Percentiles rank a stretch among this genome's conserved stretches.
Conservation (phyloP, 345 rosid genomes). For the Arabis alpina region DNA sequence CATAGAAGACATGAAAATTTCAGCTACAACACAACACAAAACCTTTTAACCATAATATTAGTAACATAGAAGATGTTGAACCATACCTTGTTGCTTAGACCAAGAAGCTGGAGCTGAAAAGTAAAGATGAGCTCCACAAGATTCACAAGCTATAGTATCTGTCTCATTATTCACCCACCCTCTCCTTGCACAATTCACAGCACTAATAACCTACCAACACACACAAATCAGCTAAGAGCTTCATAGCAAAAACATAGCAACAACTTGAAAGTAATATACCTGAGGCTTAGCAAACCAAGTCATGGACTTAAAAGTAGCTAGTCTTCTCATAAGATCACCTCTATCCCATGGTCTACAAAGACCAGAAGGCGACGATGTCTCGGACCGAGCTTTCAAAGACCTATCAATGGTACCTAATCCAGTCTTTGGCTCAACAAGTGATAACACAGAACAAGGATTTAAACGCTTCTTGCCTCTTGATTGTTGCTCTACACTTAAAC, state of each 20-base stretch:
- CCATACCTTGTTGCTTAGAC: slow-evolving; percentile 80
- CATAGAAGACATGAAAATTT: slow-evolving; percentile 27
- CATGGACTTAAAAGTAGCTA: slow-evolving; percentile 92
- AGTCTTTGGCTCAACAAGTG: slow-evolving; percentile 55
- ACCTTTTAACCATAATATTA: neutral
- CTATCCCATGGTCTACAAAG: slow-evolving; percentile 92
- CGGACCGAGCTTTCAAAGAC: slow-evolving; percentile 39
- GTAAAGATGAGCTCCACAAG: slow-evolving; percentile 83
- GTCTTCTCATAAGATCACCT: slow-evolving; percentile 84
- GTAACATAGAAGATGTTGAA: slow-evolving; percentile 1
- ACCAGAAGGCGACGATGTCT: slow-evolving; percentile 50
- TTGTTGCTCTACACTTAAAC: slow-evolving; percentile 47
- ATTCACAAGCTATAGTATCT: slow-evolving; percentile 85
- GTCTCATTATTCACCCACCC: slow-evolving; percentile 89
- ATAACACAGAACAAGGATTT: slow-evolving; percentile 54
- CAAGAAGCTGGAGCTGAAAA: slow-evolving; percentile 87
- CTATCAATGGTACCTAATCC: slow-evolving; percentile 40
- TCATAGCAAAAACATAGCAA: no score
- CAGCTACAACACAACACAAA: slow-evolving; percentile 26
- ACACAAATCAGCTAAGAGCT: slow-evolving; percentile 20
- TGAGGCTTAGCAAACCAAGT: slow-evolving; percentile 95
- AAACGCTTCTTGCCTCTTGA: slow-evolving; percentile 66
- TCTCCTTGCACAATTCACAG: slow-evolving; percentile 90
- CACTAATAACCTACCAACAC: slow-evolving; percentile 69
- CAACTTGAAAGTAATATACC: no score